Evolutionary conservation across 1,139 yeast species (phyloP).

Genomic region (Wickerhamiella pararugosa): DNA sequence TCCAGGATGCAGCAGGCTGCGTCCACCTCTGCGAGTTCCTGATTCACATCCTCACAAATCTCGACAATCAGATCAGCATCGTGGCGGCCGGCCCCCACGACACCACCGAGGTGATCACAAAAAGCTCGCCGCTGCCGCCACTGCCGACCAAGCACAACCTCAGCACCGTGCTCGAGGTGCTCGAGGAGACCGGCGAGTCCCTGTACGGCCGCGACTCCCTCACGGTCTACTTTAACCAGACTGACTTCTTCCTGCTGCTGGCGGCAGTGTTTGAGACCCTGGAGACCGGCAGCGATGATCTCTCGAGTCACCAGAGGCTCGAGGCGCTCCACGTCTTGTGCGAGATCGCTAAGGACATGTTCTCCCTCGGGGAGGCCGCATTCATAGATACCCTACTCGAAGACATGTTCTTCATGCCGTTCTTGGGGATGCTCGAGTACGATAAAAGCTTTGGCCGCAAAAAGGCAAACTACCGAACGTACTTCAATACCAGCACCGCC

Average conservation of each 20-base stretch:
- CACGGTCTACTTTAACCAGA: constrained; percentile 19
- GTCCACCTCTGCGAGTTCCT: constrained; percentile 69
- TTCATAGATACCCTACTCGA: constrained; percentile 53
- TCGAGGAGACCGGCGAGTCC: constrained; percentile 18
- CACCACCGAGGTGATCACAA: constrained; percentile 64
- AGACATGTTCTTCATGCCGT: constrained; percentile 45
- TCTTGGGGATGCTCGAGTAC: constrained; percentile 78
- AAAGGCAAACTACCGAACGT: constrained; percentile 67
- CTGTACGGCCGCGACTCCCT: constrained; percentile 24
- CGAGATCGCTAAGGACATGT: constrained; percentile 49
- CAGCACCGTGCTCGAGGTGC: constrained; percentile 32
- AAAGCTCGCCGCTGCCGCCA: constrained; percentile 60
- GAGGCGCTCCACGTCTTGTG: constrained; percentile 48
- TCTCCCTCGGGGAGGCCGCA: constrained; percentile 55
- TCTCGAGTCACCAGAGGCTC: constrained; percentile 27
- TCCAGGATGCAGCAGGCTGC: constrained; percentile 89
- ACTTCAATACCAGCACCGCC: constrained; percentile 39
- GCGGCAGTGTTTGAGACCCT: constrained; percentile 38
- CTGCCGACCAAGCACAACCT: constrained; percentile 32
- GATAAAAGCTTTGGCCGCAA: constrained; percentile 70
- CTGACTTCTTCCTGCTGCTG: constrained; percentile 39
- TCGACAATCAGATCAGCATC: constrained; percentile 56
- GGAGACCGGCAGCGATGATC: constrained; percentile 27
- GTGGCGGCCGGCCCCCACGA: constrained; percentile 31
- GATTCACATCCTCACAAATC: constrained; percentile 45